Percentiles rank a stretch among this genome's conserved stretches.
These are phyloP conservation scores for Acacia acuminata DNA, from an alignment of 306 rosid genomes.

Conservation along the genomic window DNA sequence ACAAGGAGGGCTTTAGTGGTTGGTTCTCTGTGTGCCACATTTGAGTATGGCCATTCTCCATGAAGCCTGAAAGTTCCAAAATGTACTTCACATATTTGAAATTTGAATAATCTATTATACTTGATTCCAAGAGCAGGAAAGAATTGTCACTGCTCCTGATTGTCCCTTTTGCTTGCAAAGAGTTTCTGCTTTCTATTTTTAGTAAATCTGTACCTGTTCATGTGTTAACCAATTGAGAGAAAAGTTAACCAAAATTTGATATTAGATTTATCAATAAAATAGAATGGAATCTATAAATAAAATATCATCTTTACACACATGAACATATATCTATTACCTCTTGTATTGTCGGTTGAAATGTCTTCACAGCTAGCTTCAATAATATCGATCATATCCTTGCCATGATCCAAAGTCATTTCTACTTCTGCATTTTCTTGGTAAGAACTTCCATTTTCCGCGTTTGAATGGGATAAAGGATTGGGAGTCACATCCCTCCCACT, in stretches of 20 bases:
- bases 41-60: conserved; percentile 44
- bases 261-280: not conserved
- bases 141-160: conserved; percentile 21
- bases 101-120: conserved; percentile 36
- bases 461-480: conserved; percentile 27
- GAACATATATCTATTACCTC: conserved; percentile 55
- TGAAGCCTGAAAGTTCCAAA: conserved; percentile 67
- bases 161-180: conserved; percentile 27
- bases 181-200: conserved; percentile 21
- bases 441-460: conserved; percentile 23
- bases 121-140: conserved; percentile 23
- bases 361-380: conserved; percentile 41
- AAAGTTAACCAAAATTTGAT: not conserved
- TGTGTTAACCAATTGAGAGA: conserved; percentile 16
- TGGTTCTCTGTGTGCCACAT: conserved; percentile 51
- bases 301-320: not conserved
- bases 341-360: conserved; percentile 27
- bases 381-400: conserved; percentile 34
- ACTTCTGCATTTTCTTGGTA: conserved; percentile 38
- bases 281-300: not conserved
- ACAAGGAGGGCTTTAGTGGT: conserved; percentile 53
- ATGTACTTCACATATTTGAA: conserved; percentile 60
- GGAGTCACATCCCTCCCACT: conserved; percentile 28
- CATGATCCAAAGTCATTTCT: conserved; percentile 20
- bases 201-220: conserved; percentile 41